Evolutionary conservation across 345 rosid species (phyloP).

Genomic region (Pugionium cornutum): DNA sequence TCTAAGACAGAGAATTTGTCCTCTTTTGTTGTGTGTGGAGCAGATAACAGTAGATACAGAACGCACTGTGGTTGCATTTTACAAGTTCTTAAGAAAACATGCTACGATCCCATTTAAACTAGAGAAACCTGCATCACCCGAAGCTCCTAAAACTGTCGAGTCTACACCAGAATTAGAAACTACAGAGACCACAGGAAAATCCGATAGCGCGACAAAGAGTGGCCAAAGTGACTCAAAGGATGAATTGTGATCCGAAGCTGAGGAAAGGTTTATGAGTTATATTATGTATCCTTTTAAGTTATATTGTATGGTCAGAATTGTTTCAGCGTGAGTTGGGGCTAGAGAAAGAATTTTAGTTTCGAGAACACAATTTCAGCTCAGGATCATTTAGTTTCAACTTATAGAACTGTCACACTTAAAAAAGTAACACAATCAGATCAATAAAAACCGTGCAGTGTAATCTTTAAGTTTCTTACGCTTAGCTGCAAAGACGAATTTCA

Average conservation of each 20-base stretch:
- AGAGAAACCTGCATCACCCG: conserved; percentile 65
- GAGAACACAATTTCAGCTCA: no score
- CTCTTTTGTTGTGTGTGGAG: conserved; percentile 30
- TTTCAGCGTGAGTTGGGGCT: conserved; percentile 11
- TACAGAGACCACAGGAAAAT: conserved; percentile 24
- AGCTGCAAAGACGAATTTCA: no score
- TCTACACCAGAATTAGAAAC: conserved; percentile 50
- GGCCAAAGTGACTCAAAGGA: conserved; percentile 56
- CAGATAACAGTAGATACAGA: conserved; percentile 88
- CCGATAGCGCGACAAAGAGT: conserved; percentile 24
- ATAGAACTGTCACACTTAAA: no score
- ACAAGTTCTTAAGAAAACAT: conserved; percentile 84
- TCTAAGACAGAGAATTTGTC: not conserved
- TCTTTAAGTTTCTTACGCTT: no score
- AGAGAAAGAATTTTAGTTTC: not conserved
- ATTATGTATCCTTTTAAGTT: conserved; percentile 19
- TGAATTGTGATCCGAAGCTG: conserved; percentile 57
- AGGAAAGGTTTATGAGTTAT: conserved; percentile 12
- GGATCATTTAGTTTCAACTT: no score
- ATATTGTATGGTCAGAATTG: conserved; percentile 19
- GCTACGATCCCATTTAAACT: conserved; percentile 94
- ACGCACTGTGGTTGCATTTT: conserved; percentile 91
- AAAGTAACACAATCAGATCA: no score
- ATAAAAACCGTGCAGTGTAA: no score
- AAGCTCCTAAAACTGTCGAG: not conserved